Percentiles rank a stretch among this genome's conserved stretches.
Conservation (phyloP, 768 basidiomycete species). For the Mycena vulgaris region DNA sequence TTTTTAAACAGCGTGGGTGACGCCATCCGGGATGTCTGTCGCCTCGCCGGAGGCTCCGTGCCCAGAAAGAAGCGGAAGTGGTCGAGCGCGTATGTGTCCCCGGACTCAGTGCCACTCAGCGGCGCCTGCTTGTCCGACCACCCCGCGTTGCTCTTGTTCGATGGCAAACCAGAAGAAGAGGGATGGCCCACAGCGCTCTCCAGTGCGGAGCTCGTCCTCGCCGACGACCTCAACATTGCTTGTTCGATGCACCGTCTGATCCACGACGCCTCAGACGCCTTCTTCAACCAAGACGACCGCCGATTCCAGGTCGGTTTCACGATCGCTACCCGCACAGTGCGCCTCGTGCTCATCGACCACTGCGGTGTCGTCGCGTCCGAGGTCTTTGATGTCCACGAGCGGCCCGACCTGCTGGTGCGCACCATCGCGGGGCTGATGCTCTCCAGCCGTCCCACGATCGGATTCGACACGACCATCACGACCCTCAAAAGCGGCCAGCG, state of each 20-base stretch:
- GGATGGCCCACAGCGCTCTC: conserved; percentile 14
- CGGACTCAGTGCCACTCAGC: conserved; percentile 3
- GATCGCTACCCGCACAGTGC: conserved; percentile 4
- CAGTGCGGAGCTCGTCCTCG: neutral
- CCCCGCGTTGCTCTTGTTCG: conserved; percentile 26
- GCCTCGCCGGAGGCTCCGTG: neutral
- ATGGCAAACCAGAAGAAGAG: conserved; percentile 17
- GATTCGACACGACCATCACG: conserved; percentile 25
- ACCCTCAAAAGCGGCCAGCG: conserved; percentile 15
- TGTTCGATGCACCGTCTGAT: conserved; percentile 9
- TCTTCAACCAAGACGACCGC: conserved; percentile 28
- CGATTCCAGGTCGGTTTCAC: conserved; percentile 27
- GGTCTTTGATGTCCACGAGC: conserved; percentile 15
- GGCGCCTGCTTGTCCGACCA: neutral
- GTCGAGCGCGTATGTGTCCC: conserved; percentile 9
- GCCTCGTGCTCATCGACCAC: conserved; percentile 24
- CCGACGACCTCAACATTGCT: neutral
- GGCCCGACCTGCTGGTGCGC: conserved; percentile 25
- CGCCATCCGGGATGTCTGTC: conserved; percentile 14
- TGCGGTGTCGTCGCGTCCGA: conserved; percentile 7
- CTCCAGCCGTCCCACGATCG: conserved; percentile 17
- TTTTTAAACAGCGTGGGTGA: conserved; percentile 22
- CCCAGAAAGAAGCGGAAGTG: conserved; percentile 22
- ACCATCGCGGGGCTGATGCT: conserved; percentile 21
- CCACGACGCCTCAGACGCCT: conserved; percentile 15